Evolutionary conservation across 2,329 filamentous ascomycete species (phyloP), one percentile per base, ranked within the genome.

Genomic region (Talaromyces sp.): DNA sequence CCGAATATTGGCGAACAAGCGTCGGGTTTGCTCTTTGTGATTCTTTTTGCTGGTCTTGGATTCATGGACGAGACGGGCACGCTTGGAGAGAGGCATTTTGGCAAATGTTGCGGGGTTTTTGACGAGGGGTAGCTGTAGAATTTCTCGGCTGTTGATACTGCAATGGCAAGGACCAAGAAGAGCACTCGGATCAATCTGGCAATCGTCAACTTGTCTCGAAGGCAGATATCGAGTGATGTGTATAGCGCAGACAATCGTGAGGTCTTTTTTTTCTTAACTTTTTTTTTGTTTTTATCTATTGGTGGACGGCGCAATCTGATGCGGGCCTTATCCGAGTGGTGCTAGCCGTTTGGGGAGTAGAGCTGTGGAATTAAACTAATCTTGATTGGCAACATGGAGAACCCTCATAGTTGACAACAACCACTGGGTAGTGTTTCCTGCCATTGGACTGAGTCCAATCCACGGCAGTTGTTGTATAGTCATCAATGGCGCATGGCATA

Each of bases 1-100:
- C 78, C 93, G 92, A 69, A 99, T 90, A 78, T 91, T 92, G 79
- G 90, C 84, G 82, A 94, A 97, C 68, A 98, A 89, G 75, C 90
- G 89, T 75, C 93, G 87, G 79, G 93, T 93, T 67, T 88, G 83
- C 79, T 97, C 90, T 83, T 96, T 96, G 80, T 91, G 90, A 68
- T 88, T 89, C 85, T 97, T 98, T 84, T 97, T 97, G 79, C 87
- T 83, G 73, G 95, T 93, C 84, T 95, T 90, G 71, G 93, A 93
- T 76, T 97, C 87, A 84, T 97, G 90, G 72, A 96, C 88, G 79
- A 96, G 85, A 81, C 90, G 94, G 73, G 90, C 86, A 80, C 95
- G 91, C 86, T 95, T 98, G 69, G 95, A 98, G 84, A 96, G 93
- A 77, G 95, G 95, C 95, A 99, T 99, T 70, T 69, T 56, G 52